Evolutionary conservation across 306 rosid species (phyloP).

Genomic region (Castanospermum australe): DNA sequence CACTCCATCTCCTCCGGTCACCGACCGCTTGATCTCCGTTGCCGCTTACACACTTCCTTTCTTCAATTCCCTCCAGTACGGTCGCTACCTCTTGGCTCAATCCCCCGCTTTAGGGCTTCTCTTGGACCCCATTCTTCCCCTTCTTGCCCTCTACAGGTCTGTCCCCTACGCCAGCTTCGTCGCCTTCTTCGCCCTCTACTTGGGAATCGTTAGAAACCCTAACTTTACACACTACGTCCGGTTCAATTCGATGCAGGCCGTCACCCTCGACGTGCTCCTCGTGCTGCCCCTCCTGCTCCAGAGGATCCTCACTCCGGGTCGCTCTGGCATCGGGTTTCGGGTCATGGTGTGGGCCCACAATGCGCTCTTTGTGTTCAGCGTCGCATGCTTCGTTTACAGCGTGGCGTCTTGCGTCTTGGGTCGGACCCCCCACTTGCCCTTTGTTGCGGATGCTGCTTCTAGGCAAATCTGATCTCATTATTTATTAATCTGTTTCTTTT

Average conservation of each 20-base stretch:
- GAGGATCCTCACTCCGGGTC: slow-evolving; percentile 66
- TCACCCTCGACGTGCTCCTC: slow-evolving; percentile 76
- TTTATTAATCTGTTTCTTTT: neutral
- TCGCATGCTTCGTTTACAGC: slow-evolving; percentile 63
- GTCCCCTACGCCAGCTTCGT: slow-evolving; percentile 83
- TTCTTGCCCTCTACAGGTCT: slow-evolving; percentile 68
- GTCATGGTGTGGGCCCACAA: slow-evolving; percentile 58
- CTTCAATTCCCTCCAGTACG: slow-evolving; percentile 91
- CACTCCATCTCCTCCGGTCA: slow-evolving; percentile 38
- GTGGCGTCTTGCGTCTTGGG: slow-evolving; percentile 60
- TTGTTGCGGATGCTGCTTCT: slow-evolving; percentile 87
- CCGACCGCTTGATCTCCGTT: slow-evolving; percentile 79
- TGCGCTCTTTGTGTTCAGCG: slow-evolving; percentile 55
- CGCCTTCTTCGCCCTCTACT: slow-evolving; percentile 87
- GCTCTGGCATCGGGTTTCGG: slow-evolving; percentile 52
- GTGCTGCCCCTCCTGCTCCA: slow-evolving; percentile 71
- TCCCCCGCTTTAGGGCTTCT: slow-evolving; percentile 56
- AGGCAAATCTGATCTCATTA: slow-evolving; percentile 57
- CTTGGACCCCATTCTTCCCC: slow-evolving; percentile 74
- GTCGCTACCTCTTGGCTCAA: slow-evolving; percentile 61
- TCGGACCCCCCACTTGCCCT: slow-evolving; percentile 70
- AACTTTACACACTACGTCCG: slow-evolving; percentile 53
- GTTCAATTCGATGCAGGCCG: slow-evolving; percentile 91
- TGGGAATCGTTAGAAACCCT: slow-evolving; percentile 87
- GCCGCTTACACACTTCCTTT: slow-evolving; percentile 82